phyloP scores from a whole-genome alignment of 2,329 filamentous ascomycete genomes.

The Eutypella sp. region DNA sequence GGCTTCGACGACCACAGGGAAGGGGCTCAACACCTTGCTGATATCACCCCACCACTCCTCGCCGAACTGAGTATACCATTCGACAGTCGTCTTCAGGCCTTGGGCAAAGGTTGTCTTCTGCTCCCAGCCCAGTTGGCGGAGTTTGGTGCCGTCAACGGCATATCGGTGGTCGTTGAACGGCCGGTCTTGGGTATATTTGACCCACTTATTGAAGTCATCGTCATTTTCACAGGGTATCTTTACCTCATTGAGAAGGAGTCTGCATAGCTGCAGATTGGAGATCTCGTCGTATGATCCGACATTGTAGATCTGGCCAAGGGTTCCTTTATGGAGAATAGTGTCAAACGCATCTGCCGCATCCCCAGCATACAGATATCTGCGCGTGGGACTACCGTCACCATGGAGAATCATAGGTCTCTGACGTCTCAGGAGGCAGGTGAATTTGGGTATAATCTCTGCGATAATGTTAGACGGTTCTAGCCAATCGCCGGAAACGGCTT shows the following conservation, averaged over 20 bases:
- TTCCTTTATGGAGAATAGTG: slow-evolving; percentile 74
- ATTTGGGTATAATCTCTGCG: slow-evolving; percentile 78
- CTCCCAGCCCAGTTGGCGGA: slow-evolving; percentile 62
- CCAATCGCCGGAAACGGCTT: neutral
- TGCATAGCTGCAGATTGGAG: slow-evolving; percentile 66
- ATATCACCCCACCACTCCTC: slow-evolving; percentile 71
- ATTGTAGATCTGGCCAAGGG: slow-evolving; percentile 74
- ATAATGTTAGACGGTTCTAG: slow-evolving; percentile 4
- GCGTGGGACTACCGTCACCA: slow-evolving; percentile 68
- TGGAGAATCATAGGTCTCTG: slow-evolving; percentile 66
- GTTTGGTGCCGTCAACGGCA: slow-evolving; percentile 65
- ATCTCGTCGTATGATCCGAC: slow-evolving; percentile 75
- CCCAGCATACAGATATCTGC: slow-evolving; percentile 72
- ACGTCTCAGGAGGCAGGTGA: slow-evolving; percentile 66
- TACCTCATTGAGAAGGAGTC: slow-evolving; percentile 59
- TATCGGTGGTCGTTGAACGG: slow-evolving; percentile 75
- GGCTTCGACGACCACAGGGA: slow-evolving; percentile 54
- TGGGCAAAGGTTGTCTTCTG: slow-evolving; percentile 61
- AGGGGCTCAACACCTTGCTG: slow-evolving; percentile 62
- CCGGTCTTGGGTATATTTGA: slow-evolving; percentile 71
- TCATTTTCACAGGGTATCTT: slow-evolving; percentile 45
- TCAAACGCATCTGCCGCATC: slow-evolving; percentile 80
- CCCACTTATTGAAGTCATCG: slow-evolving; percentile 56
- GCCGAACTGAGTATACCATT: slow-evolving; percentile 65
- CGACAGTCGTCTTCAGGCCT: slow-evolving; percentile 59